Base-by-base conservation (phyloP, 352 stramenopile species). In the Phytophthora citrophthora region DNA sequence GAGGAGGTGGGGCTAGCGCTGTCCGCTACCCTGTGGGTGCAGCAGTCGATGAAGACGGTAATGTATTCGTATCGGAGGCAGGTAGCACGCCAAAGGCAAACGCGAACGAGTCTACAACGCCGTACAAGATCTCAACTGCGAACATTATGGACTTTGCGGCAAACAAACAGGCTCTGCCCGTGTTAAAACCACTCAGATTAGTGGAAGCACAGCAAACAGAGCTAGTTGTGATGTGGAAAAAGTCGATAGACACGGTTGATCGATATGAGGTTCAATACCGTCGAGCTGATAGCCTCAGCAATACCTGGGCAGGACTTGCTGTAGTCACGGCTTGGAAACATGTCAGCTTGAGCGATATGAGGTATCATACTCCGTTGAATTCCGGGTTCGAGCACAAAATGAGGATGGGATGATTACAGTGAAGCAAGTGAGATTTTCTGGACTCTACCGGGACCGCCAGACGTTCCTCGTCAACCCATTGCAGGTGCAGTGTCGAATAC, bases 211-310 rank as follows among this genome's bases (percentile, higher is more conserved):
- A 81, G 6, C 78, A 89, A 62, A 80, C 41, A 5, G 78, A 73
- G 18, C 71, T 94, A 9, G 66, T 63, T 12, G 52, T 92, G 2
- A 67, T 70, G 20, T 94, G 83, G 83, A 90, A 86, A 43, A 80
- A 79, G 32, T 75, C 82, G 24, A 38, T 29, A 0, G 81, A 91
- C 51, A 92, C 85, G 0, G 79, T 87, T 2, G 86, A 94, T 62
- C 72, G 82, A 2, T 93, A 91, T 57, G 86, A 94, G 51, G 51
- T 92, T 16, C 86, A 94, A 54, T 93, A 81, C 51, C 74, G 77
- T 18, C 59, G 70, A 29, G 71, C 66, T 5, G 75, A 92, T 27
- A 86, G 75, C 43, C 46, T 54, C 13, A 76, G 84, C 60, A 82
- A 77, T 38, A 24, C 69, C 0, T 94, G 86, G 86, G 49, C 59